Percentiles rank a stretch among this genome's conserved stretches.
These are phyloP conservation scores for Rhizopus stolonifer DNA, from an alignment of 371 early-diverging fungal species.

Conservation along the genomic window DNA sequence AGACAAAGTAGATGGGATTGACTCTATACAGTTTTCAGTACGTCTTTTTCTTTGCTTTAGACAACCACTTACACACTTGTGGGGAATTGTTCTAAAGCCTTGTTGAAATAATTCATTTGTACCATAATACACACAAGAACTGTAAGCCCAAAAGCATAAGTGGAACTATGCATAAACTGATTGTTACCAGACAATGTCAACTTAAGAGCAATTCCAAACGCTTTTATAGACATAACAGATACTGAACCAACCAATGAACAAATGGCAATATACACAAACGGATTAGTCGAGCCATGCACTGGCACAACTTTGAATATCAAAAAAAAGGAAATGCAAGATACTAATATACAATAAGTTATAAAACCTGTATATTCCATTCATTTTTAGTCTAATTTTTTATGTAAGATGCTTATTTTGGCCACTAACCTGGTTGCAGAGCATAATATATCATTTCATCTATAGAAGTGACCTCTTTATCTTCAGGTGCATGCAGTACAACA, in stretches of 20 bases:
- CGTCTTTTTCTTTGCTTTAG: no score
- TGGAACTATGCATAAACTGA: constrained; percentile 84
- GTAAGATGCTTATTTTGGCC: neutral
- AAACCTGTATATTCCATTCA: constrained; percentile 55
- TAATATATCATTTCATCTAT: constrained; percentile 63
- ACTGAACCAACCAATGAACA: constrained; percentile 87
- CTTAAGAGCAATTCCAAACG: constrained; percentile 88
- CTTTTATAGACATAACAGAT: constrained; percentile 90
- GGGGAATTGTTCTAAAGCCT: constrained; percentile 87
- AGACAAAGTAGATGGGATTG: constrained; percentile 90
- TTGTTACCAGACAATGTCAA: constrained; percentile 89
- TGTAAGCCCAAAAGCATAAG: constrained; percentile 81
- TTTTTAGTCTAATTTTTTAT: constrained; percentile 46
- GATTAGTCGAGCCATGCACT: constrained; percentile 72
- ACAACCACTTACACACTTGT: constrained; percentile 82
- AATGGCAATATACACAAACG: constrained; percentile 87
- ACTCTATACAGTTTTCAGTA: constrained; percentile 50
- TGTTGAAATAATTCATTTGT: constrained; percentile 97
- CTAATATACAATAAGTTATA: constrained; percentile 70
- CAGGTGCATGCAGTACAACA: constrained; percentile 86
- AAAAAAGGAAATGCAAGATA: constrained; percentile 57
- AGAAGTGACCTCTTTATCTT: constrained; percentile 69
- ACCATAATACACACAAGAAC: constrained; percentile 81
- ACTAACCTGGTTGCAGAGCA: constrained; percentile 30
- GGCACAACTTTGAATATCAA: constrained; percentile 84